These are phyloP conservation scores for Botrytis galanthina DNA, from an alignment of 2,329 filamentous ascomycete genomes.

Conservation along the genomic window DNA sequence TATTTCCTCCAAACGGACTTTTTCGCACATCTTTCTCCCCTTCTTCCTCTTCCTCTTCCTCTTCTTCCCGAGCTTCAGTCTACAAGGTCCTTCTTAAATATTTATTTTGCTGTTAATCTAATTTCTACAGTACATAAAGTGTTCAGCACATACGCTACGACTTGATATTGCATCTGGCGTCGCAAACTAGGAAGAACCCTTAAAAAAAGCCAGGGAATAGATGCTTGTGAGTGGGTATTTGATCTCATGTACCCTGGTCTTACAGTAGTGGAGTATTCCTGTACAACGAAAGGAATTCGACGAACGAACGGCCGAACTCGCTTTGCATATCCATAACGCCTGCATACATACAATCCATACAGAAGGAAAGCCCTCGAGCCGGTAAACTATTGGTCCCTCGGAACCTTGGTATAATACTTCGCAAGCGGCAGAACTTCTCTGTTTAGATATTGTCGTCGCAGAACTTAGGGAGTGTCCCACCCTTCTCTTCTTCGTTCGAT, in stretches of 20 bases:
- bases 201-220: conserved; percentile 16
- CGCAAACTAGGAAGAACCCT: conserved; percentile 21
- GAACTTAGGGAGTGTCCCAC: conserved; percentile 15
- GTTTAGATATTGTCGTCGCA: conserved; percentile 22
- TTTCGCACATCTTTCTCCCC: not conserved
- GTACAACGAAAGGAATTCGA: conserved; percentile 19
- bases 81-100: not conserved
- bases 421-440: conserved; percentile 21
- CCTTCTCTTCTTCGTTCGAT: conserved; percentile 6
- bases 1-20: not conserved
- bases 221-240: conserved; percentile 20
- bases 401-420: conserved; percentile 14
- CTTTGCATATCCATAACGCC: conserved; percentile 19
- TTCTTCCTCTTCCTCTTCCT: not conserved
- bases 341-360: conserved; percentile 19
- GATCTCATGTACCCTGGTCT: conserved; percentile 20
- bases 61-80: not conserved
- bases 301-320: conserved; percentile 20
- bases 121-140: conserved; percentile 4
- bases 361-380: conserved; percentile 17
- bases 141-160: conserved; percentile 11
- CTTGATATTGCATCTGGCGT: conserved; percentile 10
- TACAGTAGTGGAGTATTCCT: conserved; percentile 19
- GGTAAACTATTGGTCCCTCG: conserved; percentile 17
- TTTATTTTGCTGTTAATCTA: conserved; percentile 8